Evolutionary conservation across 345 rosid genomes (phyloP).

Genomic region (Microthlaspi erraticum): DNA sequence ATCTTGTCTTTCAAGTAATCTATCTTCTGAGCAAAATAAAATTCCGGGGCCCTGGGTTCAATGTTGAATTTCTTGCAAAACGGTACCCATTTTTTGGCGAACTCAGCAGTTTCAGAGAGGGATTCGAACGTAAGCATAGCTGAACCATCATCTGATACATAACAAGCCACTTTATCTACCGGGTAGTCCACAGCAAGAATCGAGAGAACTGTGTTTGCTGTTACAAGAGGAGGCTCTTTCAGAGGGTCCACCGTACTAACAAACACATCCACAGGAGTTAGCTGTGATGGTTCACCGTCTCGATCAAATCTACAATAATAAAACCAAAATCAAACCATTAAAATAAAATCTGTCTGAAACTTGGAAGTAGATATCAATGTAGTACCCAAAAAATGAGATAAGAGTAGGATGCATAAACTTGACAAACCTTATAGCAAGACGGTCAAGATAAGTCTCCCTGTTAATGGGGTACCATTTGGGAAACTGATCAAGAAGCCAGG

Average conservation of each 20-base stretch:
- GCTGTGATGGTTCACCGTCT: conserved; percentile 96
- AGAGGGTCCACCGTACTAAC: conserved; percentile 99
- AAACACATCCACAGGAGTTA: conserved; percentile 93
- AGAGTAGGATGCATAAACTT: conserved; percentile 17
- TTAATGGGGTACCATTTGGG: conserved; percentile 97
- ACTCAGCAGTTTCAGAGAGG: conserved; percentile 98
- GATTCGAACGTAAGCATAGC: conserved; percentile 99
- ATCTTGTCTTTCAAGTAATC: conserved; percentile 98
- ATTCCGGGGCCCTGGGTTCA: conserved; percentile 99
- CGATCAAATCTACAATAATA: conserved; percentile 76
- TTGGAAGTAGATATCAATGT: conserved; percentile 10
- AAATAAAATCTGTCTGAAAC: conserved; percentile 7
- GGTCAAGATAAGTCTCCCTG: conserved; percentile 96
- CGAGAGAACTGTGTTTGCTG: conserved; percentile 98
- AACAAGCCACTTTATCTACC: conserved; percentile 97
- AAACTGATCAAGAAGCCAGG: conserved; percentile 99
- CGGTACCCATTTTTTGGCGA: conserved; percentile 99
- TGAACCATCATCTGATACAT: conserved; percentile 99
- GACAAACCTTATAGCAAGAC: conserved; percentile 87
- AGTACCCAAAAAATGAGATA: conserved; percentile 4
- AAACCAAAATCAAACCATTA: conserved; percentile 30
- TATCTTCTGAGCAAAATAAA: conserved; percentile 97
- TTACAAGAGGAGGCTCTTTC: conserved; percentile 96
- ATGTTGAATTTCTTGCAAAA: conserved; percentile 97
- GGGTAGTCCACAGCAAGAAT: conserved; percentile 99